Base-by-base conservation (phyloP, 176 grass and related monocot species). In the Poa pratensis region DNA sequence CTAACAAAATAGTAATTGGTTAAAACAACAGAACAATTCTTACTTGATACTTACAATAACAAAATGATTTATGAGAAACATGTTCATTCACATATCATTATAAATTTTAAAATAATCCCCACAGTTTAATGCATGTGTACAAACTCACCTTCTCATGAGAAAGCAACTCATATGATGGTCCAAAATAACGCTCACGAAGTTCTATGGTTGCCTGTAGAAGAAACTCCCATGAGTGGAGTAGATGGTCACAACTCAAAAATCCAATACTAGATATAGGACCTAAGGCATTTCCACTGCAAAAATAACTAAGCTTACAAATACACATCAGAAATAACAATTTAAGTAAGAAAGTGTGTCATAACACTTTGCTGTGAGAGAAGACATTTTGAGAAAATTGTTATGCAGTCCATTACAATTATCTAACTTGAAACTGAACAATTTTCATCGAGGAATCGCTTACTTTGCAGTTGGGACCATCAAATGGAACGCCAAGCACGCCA, bases 181-280 rank as follows among this genome's bases (percentile, higher is more conserved):
- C 95, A 60, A 98, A 98, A 91, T 92, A 95, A 34, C 95, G 86
- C 74, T 98, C 95, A 59, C 89, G 76, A 61, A 95, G 86, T 73
- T 93, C 93, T 5, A 71, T 12, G 15, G 84, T 62, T 32, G 51
- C 87, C 95, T 98, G 60, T 26, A 90, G 76, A 75, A 39, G 13
- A 61, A 43, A 60, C 62, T 82, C 5, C 48, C 22, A 66, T 70
- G n/a, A 58, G 54, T 1, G 26, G 3, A 22, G 17, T 14, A 32
- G 22, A 54, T 69, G 20, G 7, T 51, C 35, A 37, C 5, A 37
- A 37, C 35, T 37, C 22, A 94, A 5, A 76, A 67, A 76, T 19
- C 28, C n/a, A n/a, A n/a, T n/a, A 80, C 19, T 18, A 6, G 20
- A 69, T 20, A 66, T 50, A 14, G 68, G 2, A 49, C 26, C 37